phyloP scores from a whole-genome alignment of 2,329 filamentous ascomycete genomes.

The Gaeumannomyces sp. region DNA sequence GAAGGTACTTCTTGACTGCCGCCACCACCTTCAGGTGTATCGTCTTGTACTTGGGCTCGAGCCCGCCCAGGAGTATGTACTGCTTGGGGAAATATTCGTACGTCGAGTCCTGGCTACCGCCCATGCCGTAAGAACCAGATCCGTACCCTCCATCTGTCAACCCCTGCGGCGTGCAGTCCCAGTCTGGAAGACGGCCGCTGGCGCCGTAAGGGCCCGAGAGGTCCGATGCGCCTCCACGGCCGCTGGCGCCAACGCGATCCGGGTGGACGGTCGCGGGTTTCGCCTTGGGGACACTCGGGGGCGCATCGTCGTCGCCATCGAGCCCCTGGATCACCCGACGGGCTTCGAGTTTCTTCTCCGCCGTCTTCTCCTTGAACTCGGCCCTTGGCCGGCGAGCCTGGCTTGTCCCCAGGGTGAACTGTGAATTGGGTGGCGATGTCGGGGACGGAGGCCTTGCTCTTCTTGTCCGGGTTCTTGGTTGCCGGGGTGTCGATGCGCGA shows the following conservation, averaged over 20 bases:
- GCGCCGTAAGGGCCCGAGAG: constrained; percentile 22
- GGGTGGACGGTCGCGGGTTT: background rate
- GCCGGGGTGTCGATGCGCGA: constrained; percentile 13
- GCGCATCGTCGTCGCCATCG: background rate
- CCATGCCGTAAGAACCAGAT: constrained; percentile 50
- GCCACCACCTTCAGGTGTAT: constrained; percentile 66
- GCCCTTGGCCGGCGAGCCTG: constrained; percentile 18
- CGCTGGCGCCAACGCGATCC: background rate
- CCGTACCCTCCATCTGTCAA: constrained; percentile 42
- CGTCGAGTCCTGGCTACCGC: constrained; percentile 61
- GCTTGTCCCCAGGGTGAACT: constrained; percentile 19
- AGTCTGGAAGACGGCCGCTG: constrained; percentile 20
- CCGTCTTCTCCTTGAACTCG: constrained; percentile 6
- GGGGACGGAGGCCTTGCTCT: constrained; percentile 15
- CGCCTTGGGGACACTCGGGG: constrained; percentile 2
- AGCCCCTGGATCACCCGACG: background rate
- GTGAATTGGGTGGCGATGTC: constrained; percentile 18
- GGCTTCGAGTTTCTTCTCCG: background rate
- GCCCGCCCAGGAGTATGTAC: constrained; percentile 70
- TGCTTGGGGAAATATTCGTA: constrained; percentile 69
- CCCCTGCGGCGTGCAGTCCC: constrained; percentile 54
- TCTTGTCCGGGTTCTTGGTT: constrained; percentile 7
- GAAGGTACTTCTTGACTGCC: constrained; percentile 63
- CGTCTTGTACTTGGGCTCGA: constrained; percentile 62
- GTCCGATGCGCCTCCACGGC: background rate